Evolutionary conservation across 768 basidiomycete species (phyloP), one percentile per base, ranked within the genome.

Genomic region (Mycena crocata): DNA sequence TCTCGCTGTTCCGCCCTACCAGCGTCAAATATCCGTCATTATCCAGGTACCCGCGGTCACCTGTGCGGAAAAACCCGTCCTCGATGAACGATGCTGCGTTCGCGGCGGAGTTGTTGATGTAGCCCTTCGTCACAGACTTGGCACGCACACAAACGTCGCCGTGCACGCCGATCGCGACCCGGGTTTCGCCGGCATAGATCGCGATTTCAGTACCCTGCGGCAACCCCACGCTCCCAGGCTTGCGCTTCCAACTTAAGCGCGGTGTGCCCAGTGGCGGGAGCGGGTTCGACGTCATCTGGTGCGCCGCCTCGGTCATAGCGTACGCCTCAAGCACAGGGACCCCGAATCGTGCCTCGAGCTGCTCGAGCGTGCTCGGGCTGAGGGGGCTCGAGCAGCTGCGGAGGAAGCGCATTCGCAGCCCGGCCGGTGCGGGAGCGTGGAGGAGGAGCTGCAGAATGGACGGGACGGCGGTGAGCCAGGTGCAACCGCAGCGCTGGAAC

Each of bases 271-370:
- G 28, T 2, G 51, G 49, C 23, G 60, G 60, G 42, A 62, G 50
- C 37, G 60, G 50, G 31, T 54, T 62, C 10, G 60, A 62, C n/a
- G 60, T 62, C 60, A 62, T 62, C 51, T 54, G 50, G 35, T 62
- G 60, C 49, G 59, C 59, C 2, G 60, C 60, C 50, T 52, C 60
- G 23, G 60, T 62, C 60, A 52, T 52, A 26, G 60, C 50, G 23
- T 62, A 62, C n/a, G 50, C 60, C 60, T 54, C 60, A 30, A 62
- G 50, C 12, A 62, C 60, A 1, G 60, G 60, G 15, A 24, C 51
- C 39, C 60, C 35, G 39, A 61, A 61, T 12, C 59, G 59, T 5
- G 35, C 26, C 49, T 61, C 59, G 30, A 61, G 59, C 40, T 50
- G 49, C 35, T 12, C 49, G 34, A 61, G 59, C 34, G 59, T 61